Conservation (phyloP, 2,329 filamentous ascomycete species). For the Stenocarpella maydis region DNA sequence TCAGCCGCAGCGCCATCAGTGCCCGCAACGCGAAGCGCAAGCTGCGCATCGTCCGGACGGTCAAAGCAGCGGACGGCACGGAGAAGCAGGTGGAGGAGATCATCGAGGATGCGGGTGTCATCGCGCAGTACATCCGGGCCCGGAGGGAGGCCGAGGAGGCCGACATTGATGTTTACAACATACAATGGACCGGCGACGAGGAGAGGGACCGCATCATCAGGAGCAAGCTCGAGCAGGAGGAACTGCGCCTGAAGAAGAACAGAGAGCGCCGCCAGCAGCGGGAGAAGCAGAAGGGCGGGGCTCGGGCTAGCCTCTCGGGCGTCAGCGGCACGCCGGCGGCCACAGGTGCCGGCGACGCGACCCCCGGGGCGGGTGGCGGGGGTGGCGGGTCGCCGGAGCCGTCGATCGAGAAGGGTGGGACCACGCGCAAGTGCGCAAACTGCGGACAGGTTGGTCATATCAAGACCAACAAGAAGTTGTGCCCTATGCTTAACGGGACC, state of each 20-base stretch:
- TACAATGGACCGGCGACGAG: conserved; percentile 70
- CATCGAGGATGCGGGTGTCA: conserved; percentile 84
- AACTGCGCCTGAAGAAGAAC: conserved; percentile 87
- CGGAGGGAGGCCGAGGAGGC: conserved; percentile 76
- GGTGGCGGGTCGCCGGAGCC: conserved; percentile 52
- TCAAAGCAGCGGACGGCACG: conserved; percentile 54
- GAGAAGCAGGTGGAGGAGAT: conserved; percentile 71
- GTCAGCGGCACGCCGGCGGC: conserved; percentile 39
- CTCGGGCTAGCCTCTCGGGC: conserved; percentile 30
- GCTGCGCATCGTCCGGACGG: conserved; percentile 75
- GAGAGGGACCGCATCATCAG: conserved; percentile 71
- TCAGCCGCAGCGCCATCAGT: conserved; percentile 75
- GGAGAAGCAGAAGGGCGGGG: conserved; percentile 79
- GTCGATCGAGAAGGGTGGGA: conserved; percentile 65
- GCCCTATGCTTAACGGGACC: conserved; percentile 36
- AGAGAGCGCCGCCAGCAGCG: conserved; percentile 88
- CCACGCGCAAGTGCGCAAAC: conserved; percentile 93
- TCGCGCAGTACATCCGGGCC: conserved; percentile 85
- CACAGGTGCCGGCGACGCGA: conserved; percentile 52
- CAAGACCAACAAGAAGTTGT: conserved; percentile 94
- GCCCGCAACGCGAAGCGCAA: conserved; percentile 65
- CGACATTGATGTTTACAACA: conserved; percentile 70
- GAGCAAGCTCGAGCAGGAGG: conserved; percentile 73
- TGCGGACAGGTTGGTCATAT: conserved; percentile 97
- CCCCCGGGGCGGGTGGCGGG: conserved; percentile 49